Base-by-base conservation (phyloP, 306 rosid genomes). In the Echinosophora koreensis region DNA sequence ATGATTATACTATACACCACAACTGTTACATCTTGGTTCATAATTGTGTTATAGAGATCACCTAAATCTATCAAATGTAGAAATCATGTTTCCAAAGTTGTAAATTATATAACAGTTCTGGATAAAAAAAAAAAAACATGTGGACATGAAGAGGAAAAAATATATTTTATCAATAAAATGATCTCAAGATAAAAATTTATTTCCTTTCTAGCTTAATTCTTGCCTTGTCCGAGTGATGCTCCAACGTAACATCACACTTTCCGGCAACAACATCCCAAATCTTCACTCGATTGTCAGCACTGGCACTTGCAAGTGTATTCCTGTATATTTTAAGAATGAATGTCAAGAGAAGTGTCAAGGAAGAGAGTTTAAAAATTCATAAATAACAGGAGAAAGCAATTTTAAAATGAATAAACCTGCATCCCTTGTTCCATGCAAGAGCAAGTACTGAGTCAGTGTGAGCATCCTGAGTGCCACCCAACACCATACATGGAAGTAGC, bases 361-460 rank as follows among this genome's bases (percentile, higher is more conserved):
- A 70, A 64, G 46, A 39, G 66, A n/a, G n/a, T n/a, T n/a, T n/a
- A n/a, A n/a, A n/a, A n/a, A n/a, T n/a, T n/a, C n/a, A n/a, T n/a
- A n/a, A n/a, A n/a, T n/a, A n/a, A n/a, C n/a, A n/a, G n/a, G n/a
- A n/a, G n/a, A n/a, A n/a, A n/a, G n/a, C n/a, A n/a, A n/a, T n/a
- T n/a, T n/a, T n/a, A n/a, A n/a, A 28, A 32, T 60, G 2, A 76
- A 84, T 83, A 82, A 72, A 93, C 95, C 90, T 88, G 86, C 77
- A 92, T 78, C 85, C 89, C 87, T 90, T 95, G 88, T 92, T 95
- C 97, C 97, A 92, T 80, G 97, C 97, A 85, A 94, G 98, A 69
- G 97, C 97, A 32, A 92, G 92, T 50, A 95, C 97, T 0, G 98
- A 83, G 80, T 86, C 92, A 15, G 88, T 92, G 89, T 94, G 98